Percentiles rank a stretch among this genome's conserved stretches.
Conservation (phyloP, 495 filamentous ascomycete species). For the Patellaria atrata region DNA sequence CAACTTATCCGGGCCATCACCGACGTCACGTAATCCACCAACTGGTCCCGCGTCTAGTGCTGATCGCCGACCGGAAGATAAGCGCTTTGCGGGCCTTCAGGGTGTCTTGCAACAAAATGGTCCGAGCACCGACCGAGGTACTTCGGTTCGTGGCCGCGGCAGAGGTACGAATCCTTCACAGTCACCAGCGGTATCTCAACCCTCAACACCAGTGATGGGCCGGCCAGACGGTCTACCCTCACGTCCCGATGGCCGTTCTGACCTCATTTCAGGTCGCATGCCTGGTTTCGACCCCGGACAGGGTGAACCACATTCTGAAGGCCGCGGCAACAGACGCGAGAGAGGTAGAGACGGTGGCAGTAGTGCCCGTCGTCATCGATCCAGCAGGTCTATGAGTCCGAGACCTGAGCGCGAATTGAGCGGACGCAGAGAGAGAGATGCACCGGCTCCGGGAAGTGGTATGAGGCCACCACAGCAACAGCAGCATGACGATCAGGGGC, state of each 20-base stretch:
- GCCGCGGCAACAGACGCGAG: constrained; percentile 2
- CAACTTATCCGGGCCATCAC: constrained; percentile 6
- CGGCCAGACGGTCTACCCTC: background rate
- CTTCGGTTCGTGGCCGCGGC: constrained; percentile 4
- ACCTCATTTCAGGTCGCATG: constrained; percentile 7
- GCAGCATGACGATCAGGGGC: background rate
- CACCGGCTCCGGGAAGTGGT: background rate
- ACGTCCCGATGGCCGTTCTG: background rate
- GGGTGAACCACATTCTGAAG: constrained; percentile 1
- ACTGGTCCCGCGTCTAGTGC: constrained; percentile 11
- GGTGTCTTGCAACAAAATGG: constrained; percentile 2
- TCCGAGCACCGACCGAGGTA: background rate
- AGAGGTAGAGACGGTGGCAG: constrained; percentile 9
- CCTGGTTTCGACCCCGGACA: constrained; percentile 4
- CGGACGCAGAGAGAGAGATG: constrained; percentile 9
- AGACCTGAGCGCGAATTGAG: constrained; percentile 3
- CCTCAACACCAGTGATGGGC: background rate
- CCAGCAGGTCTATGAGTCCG: constrained; percentile 1
- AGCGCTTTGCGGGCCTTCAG: constrained; percentile 9
- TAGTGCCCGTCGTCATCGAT: too few relatives aligned
- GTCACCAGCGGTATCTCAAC: constrained; percentile 2
- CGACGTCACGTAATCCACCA: constrained; percentile 10
- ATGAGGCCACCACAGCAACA: constrained; percentile 1
- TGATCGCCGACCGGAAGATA: constrained; percentile 6
- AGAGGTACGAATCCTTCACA: background rate